Evolutionary conservation across 148 eudicot species (phyloP).

Genomic region (Bassia scoparia): DNA sequence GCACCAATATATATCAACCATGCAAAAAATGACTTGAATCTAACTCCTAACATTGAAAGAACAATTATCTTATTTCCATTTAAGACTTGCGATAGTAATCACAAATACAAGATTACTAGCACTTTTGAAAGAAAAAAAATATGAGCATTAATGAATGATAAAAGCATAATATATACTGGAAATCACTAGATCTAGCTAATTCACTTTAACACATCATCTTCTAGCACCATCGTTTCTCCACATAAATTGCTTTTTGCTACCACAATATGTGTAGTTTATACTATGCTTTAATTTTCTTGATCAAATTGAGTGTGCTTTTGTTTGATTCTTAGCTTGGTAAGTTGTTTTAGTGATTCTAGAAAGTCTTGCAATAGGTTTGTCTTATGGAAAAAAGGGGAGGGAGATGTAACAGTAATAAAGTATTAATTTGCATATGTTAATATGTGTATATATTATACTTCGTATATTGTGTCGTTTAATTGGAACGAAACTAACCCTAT

Average conservation of each 20-base stretch:
- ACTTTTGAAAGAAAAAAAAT: neutral
- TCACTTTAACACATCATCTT: neutral
- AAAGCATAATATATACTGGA: neutral
- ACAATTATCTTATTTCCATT: neutral
- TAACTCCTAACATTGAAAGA: neutral
- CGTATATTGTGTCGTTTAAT: too few relatives aligned
- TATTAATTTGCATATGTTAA: too few relatives aligned
- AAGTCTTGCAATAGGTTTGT: too few relatives aligned
- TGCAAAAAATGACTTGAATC: neutral
- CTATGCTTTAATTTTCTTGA: neutral
- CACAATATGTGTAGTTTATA: neutral
- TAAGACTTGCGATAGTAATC: neutral
- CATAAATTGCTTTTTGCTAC: neutral
- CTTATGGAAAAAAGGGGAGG: too few relatives aligned
- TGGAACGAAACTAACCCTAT: too few relatives aligned
- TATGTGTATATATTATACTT: too few relatives aligned
- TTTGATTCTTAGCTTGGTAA: too few relatives aligned
- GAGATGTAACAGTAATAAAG: too few relatives aligned
- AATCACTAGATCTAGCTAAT: neutral
- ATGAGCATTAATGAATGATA: neutral
- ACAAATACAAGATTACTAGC: neutral
- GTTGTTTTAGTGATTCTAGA: too few relatives aligned
- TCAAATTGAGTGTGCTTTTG: neutral
- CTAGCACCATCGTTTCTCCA: slow-evolving; percentile 1
- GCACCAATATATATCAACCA: neutral